Evolutionary conservation across 2,329 filamentous ascomycete genomes (phyloP), one percentile per base, ranked within the genome.

Genomic region (Colletotrichum graminicola): DNA sequence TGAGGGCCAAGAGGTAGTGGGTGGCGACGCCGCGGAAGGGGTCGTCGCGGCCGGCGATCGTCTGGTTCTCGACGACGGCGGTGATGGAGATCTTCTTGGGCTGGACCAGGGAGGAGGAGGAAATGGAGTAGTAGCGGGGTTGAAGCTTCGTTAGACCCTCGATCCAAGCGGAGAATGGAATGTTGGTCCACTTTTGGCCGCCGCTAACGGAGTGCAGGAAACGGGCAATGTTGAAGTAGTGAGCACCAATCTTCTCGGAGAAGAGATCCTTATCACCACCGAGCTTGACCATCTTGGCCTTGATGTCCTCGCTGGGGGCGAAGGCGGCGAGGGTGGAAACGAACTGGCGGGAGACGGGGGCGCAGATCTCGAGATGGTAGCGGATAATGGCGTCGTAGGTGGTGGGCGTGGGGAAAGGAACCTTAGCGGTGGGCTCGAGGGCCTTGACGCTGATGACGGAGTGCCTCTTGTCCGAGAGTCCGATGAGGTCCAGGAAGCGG

Each of bases 101-200:
- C 80, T 99, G 95, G 21, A 97, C 95, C 11, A 94, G 82, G 8
- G 96, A 98, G 0, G 96, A 98, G 1, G 97, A 99, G 2, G 96
- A 99, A 81, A 99, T 99, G 61, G 97, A 99, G 86, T 99, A 99
- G 87, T 98, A 99, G 61, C 96, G 94, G 49, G 96, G 95, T 82
- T 99, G 96, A 68, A 99, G 90, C 86, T 98, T 98, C 83, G 91
- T 93, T 73, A 99, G 83, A 75, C 94, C 93, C 86, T 99, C 96
- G 75, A 99, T 94, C 77, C 98, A 91, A 77, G 95, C 91, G 11
- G 96, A 97, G 84, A 99, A 98, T 21, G 96, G 97, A 67, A 98
- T 91, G 66, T 90, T 91, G 66, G 89, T 85, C 93, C 96, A 99
- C 71, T 90, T 90, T 82, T 93, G 85, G 60, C 92, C 91, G 43